A percentile compares a stretch with the other conserved stretches of the same genome.
phyloP scores from a whole-genome alignment of 1,284 basidiomycete species.

The Schizophyllum commune region DNA sequence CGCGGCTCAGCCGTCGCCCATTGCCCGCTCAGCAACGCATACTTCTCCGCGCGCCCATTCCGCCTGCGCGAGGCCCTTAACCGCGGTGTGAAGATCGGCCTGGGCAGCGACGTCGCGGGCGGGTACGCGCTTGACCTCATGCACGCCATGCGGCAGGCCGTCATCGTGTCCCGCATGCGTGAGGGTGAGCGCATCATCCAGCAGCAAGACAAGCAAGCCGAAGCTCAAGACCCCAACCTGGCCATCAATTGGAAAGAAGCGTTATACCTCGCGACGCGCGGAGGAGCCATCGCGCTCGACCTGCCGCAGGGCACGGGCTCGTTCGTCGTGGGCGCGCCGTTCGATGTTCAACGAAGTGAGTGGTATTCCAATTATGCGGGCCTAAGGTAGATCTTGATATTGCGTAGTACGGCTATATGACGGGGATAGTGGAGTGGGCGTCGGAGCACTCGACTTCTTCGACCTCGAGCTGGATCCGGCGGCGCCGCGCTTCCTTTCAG shows the following conservation, averaged over 20 bases:
- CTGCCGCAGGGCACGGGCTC: slow-evolving; percentile 39
- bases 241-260: slow-evolving; percentile 75
- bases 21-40: slow-evolving; percentile 80
- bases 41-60: slow-evolving; percentile 74
- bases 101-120: slow-evolving; percentile 81
- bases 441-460: slow-evolving; percentile 67
- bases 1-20: slow-evolving; percentile 65
- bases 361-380: slow-evolving; percentile 9
- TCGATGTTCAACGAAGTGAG: slow-evolving; percentile 79
- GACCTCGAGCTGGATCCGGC: slow-evolving; percentile 25
- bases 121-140: slow-evolving; percentile 77
- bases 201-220: slow-evolving; percentile 2
- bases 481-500: slow-evolving; percentile 22
- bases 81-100: slow-evolving; percentile 57
- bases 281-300: slow-evolving; percentile 64
- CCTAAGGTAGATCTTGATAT: slow-evolving; percentile 40
- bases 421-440: slow-evolving; percentile 24
- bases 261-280: slow-evolving; percentile 71
- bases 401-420: slow-evolving; percentile 2
- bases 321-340: slow-evolving; percentile 62
- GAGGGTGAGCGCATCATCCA: slow-evolving; percentile 40
- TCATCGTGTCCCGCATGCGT: slow-evolving; percentile 64
- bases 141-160: slow-evolving; percentile 70
- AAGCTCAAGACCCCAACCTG: slow-evolving; percentile 17
- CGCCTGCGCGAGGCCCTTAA: slow-evolving; percentile 67